Percentiles rank a stretch among this genome's conserved stretches.
phyloP scores from a whole-genome alignment of 2,329 filamentous ascomycete genomes.

The Amauroascus verrucosus region DNA sequence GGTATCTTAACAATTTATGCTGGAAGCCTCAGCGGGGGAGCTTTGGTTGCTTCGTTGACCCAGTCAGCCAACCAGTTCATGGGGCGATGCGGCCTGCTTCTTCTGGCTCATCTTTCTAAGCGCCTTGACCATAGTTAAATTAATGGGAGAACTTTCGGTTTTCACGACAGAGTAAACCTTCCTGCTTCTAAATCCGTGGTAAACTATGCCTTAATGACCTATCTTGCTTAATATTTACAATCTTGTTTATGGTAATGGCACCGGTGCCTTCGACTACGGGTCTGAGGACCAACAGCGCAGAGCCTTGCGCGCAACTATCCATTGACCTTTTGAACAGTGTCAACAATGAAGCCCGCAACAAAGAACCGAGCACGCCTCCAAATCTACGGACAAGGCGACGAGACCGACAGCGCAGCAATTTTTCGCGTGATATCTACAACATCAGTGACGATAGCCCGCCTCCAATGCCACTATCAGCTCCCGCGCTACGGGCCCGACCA shows the following conservation, averaged over 20 bases:
- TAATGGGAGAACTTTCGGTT: too few relatives aligned
- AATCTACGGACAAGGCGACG: background rate
- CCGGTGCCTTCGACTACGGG: background rate
- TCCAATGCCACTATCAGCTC: background rate
- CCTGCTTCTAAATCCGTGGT: too few relatives aligned
- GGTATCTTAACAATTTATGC: too few relatives aligned
- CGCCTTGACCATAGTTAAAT: too few relatives aligned
- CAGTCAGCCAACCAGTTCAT: too few relatives aligned
- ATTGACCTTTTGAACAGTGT: constrained; percentile 7
- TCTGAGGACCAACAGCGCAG: background rate
- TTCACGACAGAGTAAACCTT: background rate
- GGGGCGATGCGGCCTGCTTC: too few relatives aligned
- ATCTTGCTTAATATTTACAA: background rate
- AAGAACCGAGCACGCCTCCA: background rate
- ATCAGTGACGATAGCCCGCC: background rate
- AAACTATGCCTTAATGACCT: background rate
- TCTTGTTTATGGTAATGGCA: background rate
- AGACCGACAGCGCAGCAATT: background rate
- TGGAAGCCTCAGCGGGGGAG: too few relatives aligned
- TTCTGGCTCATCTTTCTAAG: too few relatives aligned
- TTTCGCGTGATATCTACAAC: background rate
- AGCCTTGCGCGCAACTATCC: constrained; percentile 1
- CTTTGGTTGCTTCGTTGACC: too few relatives aligned
- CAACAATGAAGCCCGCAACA: background rate
- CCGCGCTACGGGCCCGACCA: background rate